Conservation (phyloP, 2,329 filamentous ascomycete genomes). For the Penicillium sclerotigenum region DNA sequence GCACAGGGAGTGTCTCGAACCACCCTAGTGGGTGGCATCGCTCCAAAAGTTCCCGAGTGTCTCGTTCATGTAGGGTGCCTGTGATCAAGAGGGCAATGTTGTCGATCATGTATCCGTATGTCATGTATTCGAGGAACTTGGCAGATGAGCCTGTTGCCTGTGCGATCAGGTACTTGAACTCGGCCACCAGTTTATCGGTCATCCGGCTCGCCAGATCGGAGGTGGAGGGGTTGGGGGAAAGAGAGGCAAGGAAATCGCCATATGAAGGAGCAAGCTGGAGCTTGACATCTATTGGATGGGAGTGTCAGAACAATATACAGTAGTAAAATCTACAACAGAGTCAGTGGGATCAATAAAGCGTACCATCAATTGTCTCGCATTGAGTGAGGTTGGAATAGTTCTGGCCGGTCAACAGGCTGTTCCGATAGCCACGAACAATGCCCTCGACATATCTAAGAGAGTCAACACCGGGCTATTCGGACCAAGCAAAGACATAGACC, state of each 20-base stretch:
- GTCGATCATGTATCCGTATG: constrained; percentile 99
- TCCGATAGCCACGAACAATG: constrained; percentile 94
- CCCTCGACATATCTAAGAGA: constrained; percentile 82
- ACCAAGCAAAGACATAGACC: neutral
- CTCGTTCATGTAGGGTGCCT: constrained; percentile 92
- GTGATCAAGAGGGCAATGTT: constrained; percentile 98
- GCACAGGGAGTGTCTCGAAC: constrained; percentile 98
- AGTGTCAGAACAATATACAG: constrained; percentile 4
- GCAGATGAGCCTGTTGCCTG: constrained; percentile 88
- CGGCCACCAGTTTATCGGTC: constrained; percentile 95
- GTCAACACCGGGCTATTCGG: constrained; percentile 10
- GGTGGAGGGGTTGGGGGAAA: constrained; percentile 94
- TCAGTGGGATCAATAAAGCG: neutral
- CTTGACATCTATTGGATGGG: constrained; percentile 71
- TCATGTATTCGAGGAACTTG: constrained; percentile 96
- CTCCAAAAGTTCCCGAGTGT: constrained; percentile 91
- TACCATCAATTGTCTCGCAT: constrained; percentile 96
- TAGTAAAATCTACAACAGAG: neutral
- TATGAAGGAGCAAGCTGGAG: constrained; percentile 95
- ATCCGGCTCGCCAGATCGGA: constrained; percentile 92
- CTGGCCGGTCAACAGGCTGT: constrained; percentile 80
- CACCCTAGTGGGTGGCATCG: constrained; percentile 95
- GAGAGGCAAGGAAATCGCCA: constrained; percentile 89
- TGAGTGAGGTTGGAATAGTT: constrained; percentile 96
- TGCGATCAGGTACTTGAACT: constrained; percentile 93